phyloP scores from a whole-genome alignment of 225 moss, liverwort and hornwort genomes.

The Neckera pumila region DNA sequence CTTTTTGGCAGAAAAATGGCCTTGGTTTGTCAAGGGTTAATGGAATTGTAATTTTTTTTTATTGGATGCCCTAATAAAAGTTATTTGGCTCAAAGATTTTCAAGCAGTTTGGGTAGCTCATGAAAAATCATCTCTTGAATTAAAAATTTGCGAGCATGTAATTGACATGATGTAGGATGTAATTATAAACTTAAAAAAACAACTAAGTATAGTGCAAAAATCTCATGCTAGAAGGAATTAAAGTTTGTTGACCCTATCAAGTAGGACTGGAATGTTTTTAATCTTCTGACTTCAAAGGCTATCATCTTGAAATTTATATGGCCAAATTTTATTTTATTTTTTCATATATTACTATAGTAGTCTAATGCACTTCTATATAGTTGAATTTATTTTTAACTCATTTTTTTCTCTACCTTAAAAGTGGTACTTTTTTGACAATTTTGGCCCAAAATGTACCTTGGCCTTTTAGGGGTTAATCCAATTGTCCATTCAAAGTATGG shows the following conservation, averaged over 20 bases:
- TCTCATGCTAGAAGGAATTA: background rate
- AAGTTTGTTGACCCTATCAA: rapidly evolving
- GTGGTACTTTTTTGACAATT: too few species aligned
- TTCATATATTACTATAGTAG: too few species aligned
- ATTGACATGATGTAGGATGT: background rate
- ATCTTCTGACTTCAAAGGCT: background rate
- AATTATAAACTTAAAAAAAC: background rate
- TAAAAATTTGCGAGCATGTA: background rate
- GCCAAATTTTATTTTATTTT: too few species aligned
- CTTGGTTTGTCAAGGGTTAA: too few species aligned
- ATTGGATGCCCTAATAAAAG: background rate
- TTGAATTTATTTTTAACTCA: too few species aligned
- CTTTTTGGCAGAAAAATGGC: too few species aligned
- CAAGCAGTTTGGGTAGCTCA: background rate
- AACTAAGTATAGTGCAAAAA: background rate
- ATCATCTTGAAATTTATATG: background rate
- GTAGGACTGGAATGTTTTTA: rapidly evolving
- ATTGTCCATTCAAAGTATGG: too few species aligned
- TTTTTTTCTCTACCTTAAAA: too few species aligned
- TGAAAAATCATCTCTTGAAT: background rate
- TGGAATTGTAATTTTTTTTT: background rate
- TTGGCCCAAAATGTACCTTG: too few species aligned
- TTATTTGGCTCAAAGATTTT: background rate
- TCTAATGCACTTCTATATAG: too few species aligned
- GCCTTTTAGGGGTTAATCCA: too few species aligned